Base-by-base conservation (phyloP, 345 rosid genomes). In the Linum usitatissimum region DNA sequence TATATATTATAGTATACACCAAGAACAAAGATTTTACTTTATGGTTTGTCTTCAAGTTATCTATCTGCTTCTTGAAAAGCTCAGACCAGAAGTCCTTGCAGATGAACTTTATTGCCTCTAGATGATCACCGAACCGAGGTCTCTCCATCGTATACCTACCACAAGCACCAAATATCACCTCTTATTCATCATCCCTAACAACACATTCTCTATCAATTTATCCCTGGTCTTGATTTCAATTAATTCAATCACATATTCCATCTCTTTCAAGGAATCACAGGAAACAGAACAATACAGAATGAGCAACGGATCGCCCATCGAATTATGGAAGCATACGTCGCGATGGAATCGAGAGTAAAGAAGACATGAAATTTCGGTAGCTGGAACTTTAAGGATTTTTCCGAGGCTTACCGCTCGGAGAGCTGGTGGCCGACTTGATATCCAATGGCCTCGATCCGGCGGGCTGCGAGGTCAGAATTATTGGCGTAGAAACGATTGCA, bases 391-490 rank as follows among this genome's bases (percentile, higher is more conserved):
- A 34, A 7, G 38, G 38, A 34, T 9, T 18, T 58, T 23, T 14
- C 28, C 28, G 64, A 8, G 19, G 6, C 0, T 40, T 70, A 87
- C 96, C 97, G 86, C 78, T 90, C 99, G 64, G 96, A 88, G 77
- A 94, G 99, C 89, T 94, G 99, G 70, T 88, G 94, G 65, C 99
- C 99, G 76, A 94, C 97, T 76, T 94, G 99, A 67, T 84, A 94
- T 66, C 99, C 99, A 56, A 94, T 94, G 67, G 97, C 91, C 68
- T 94, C 97, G 84, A 94, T 94, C 70, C 99, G 79, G 31, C 96
- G 95, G 31, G 96, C 99, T 15, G 97, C 96, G 60, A 94, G 91
- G 45, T 94, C 96, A 19, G 95, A 91, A 68, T 86, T 94, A 62
- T 77, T 85, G 60, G 85, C 83, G 68, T 87, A 88, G 80, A 94